Base-by-base conservation (phyloP, 2,329 filamentous ascomycete genomes). In the Diaporthe citriasiana region DNA sequence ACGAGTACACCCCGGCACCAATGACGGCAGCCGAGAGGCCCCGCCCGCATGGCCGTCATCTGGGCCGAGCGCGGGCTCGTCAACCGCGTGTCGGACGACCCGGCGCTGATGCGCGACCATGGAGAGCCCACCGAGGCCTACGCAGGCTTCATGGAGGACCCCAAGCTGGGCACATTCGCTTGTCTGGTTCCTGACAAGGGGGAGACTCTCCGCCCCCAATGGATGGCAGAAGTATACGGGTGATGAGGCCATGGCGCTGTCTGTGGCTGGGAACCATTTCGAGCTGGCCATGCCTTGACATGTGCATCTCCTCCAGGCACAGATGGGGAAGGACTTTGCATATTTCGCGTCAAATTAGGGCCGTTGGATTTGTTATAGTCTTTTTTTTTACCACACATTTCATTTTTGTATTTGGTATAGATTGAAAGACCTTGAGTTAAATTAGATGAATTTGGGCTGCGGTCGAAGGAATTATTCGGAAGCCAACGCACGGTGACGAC, bases 111-210 rank as follows among this genome's bases (percentile, higher is more conserved):
- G 73, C 59, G 50, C 45, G 66, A 56, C 63, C 53, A 72, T 45
- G 72, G 72, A 12, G 70, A 72, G 5, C 70, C 63, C 10, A 57
- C 70, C 13, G 70, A 72, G 70, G 50, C 66, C 8, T 71, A 66
- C 38, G 70, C 55, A 38, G 71, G 71, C 38, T 74, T 74, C n/a
- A 74, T 74, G 73, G 72, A 72, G 73, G 73, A 74, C 27, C 73
- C 73, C 3, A 63, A 57, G 35, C 47, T 74, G 17, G 73, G 73
- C 5, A 70, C 73, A 1, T 70, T 74, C 19, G 70, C 73, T 3
- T 74, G 73, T 40, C 45, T 66, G 5, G 73, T 74, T 27, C 73
- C 73, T 6, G 72, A 71, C 33, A 74, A 74, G 70, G 72, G 72
- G n/a, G 70, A 73, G 19, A 66, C 70, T 57, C 56, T 74, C 13